Evolutionary conservation across 1,284 basidiomycete genomes (phyloP).

Genomic region (Takashimella tepidaria): DNA sequence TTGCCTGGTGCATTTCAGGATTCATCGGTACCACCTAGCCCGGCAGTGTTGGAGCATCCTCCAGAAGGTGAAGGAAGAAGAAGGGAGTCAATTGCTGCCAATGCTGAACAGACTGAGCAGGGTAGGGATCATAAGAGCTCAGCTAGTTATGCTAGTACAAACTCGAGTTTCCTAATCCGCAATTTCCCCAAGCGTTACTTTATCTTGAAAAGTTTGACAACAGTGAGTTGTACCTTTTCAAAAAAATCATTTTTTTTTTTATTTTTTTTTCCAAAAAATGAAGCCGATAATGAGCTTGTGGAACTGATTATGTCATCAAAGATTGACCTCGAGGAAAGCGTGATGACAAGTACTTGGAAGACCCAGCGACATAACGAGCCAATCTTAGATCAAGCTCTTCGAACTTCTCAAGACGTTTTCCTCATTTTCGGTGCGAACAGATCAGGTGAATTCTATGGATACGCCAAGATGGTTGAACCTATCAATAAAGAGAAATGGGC

Average conservation of each 20-base stretch:
- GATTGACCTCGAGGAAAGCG: conserved; percentile 78
- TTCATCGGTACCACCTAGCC: conserved; percentile 21
- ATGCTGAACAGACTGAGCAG: conserved; percentile 42
- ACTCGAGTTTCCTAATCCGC: conserved; percentile 55
- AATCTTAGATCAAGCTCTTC: conserved; percentile 81
- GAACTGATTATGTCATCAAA: conserved; percentile 45
- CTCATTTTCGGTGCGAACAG: conserved; percentile 90
- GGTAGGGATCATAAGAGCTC: conserved; percentile 49
- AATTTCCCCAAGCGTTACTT: conserved; percentile 85
- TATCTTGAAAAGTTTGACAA: conserved; percentile 81
- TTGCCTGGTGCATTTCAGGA: not conserved
- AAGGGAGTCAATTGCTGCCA: conserved; percentile 29
- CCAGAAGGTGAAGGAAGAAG: conserved; percentile 33
- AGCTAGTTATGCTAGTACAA: conserved; percentile 54
- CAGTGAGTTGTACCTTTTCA: conserved; percentile 51
- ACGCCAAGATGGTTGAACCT: conserved; percentile 57
- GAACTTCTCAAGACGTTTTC: conserved; percentile 77
- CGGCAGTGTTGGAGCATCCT: conserved; percentile 29
- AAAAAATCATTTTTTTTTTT: too few species aligned
- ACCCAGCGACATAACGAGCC: conserved; percentile 92
- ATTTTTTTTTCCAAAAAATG: too few species aligned
- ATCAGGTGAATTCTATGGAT: conserved; percentile 73
- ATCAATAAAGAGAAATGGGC: conserved; percentile 17
- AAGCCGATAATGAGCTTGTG: too few species aligned
- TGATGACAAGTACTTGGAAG: conserved; percentile 78